Conservation (phyloP, 176 grass and related monocot species). For the Paspalum notatum region DNA sequence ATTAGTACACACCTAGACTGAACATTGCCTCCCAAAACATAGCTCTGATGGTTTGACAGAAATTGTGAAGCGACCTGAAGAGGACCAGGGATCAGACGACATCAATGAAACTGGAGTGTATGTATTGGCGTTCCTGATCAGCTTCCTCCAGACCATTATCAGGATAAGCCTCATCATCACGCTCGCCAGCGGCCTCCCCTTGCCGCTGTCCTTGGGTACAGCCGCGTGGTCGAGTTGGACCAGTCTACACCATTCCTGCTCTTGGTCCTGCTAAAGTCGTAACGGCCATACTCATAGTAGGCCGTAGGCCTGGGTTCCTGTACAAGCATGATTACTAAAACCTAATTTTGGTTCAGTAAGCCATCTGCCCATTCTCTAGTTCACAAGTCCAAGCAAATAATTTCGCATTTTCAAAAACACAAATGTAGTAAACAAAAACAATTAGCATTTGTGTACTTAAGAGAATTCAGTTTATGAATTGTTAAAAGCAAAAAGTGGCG, state of each 20-base stretch:
- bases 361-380: too few relatives aligned
- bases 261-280: slow-evolving; percentile 70
- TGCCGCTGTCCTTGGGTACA: slow-evolving; percentile 74
- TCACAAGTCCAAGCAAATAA: too few relatives aligned
- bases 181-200: slow-evolving; percentile 61
- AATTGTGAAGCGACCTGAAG: slow-evolving; percentile 69
- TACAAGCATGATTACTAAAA: too few relatives aligned
- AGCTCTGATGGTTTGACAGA: background rate
- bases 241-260: slow-evolving; percentile 47
- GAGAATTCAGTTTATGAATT: too few relatives aligned
- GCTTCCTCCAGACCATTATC: slow-evolving; percentile 97
- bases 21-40: slow-evolving; percentile 81
- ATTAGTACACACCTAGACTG: slow-evolving; percentile 65
- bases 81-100: slow-evolving; percentile 87
- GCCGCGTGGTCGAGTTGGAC: slow-evolving; percentile 84
- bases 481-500: too few relatives aligned
- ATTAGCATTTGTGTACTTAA: too few relatives aligned
- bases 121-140: slow-evolving; percentile 89
- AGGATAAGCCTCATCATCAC: slow-evolving; percentile 95
- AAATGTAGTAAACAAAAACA: too few relatives aligned
- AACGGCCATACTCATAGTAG: slow-evolving; percentile 51
- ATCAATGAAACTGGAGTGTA: slow-evolving; percentile 85
- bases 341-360: too few relatives aligned
- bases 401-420: too few relatives aligned
- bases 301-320: slow-evolving; percentile 62